These are phyloP conservation scores for Bacidia rubella DNA, from an alignment of 495 filamentous ascomycete species.

Conservation along the genomic window DNA sequence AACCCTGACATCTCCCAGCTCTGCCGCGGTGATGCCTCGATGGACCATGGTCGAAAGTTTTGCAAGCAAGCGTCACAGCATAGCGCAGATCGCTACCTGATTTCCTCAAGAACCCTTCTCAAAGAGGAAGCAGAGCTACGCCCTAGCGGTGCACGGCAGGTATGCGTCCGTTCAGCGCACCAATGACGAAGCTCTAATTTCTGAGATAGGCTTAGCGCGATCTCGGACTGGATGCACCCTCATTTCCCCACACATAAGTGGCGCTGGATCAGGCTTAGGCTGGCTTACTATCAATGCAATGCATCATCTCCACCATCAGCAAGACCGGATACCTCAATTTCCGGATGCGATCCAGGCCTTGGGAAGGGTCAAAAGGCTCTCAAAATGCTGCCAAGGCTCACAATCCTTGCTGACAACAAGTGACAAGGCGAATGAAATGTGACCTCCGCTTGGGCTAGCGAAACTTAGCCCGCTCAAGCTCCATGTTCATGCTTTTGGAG, in stretches of 20 bases:
- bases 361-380: background rate
- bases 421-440: background rate
- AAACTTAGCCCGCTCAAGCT: background rate
- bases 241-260: conserved; percentile 4
- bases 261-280: background rate
- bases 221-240: background rate
- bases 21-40: background rate
- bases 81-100: background rate
- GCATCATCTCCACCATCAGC: background rate
- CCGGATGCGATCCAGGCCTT: background rate
- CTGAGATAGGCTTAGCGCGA: background rate
- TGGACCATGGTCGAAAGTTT: background rate
- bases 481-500: background rate
- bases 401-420: background rate
- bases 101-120: background rate
- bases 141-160: background rate
- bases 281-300: background rate
- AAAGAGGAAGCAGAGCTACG: background rate
- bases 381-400: no score
- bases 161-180: background rate
- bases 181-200: background rate
- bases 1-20: background rate
- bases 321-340: conserved; percentile 2
- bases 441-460: background rate
- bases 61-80: background rate